A percentile compares a stretch with the other conserved stretches of the same genome.
These are phyloP conservation scores for Linum usitatissimum DNA, from an alignment of 345 rosid genomes.

Conservation along the genomic window DNA sequence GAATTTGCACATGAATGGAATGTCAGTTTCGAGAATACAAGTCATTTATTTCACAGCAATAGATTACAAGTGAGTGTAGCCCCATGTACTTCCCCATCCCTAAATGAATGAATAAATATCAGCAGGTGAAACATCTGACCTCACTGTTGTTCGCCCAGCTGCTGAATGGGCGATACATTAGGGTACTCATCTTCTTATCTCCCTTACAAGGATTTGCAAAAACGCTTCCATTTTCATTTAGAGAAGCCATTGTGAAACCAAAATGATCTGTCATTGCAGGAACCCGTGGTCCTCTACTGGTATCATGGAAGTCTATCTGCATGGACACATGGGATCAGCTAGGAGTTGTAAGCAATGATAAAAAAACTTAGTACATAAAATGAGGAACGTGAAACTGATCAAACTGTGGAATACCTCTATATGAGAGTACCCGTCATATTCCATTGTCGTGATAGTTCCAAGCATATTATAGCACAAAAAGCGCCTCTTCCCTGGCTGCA, in stretches of 20 bases:
- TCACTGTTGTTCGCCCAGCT: slow-evolving; percentile 92
- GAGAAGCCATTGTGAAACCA: slow-evolving; percentile 91
- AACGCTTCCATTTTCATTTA: slow-evolving; percentile 80
- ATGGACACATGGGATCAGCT: slow-evolving; percentile 17
- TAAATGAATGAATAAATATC: slow-evolving; percentile 1
- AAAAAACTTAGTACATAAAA: neutral
- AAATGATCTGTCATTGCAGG: slow-evolving; percentile 92
- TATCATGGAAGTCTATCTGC: slow-evolving; percentile 96
- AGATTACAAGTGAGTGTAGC: neutral
- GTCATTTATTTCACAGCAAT: slow-evolving; percentile 1
- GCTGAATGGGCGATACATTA: slow-evolving; percentile 79
- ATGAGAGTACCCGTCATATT: slow-evolving; percentile 84
- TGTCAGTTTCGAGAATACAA: slow-evolving; percentile 12
- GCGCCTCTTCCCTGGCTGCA: slow-evolving; percentile 57
- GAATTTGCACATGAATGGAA: slow-evolving; percentile 21
- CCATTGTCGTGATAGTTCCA: slow-evolving; percentile 77
- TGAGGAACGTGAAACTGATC: neutral
- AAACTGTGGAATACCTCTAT: slow-evolving; percentile 49
- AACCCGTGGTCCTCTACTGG: slow-evolving; percentile 83
- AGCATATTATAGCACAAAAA: slow-evolving; percentile 93
- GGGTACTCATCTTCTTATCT: slow-evolving; percentile 84
- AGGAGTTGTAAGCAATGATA: neutral
- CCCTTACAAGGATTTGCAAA: slow-evolving; percentile 93
- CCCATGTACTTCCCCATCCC: neutral
- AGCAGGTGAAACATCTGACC: slow-evolving; percentile 33